phyloP scores from a whole-genome alignment of 495 filamentous ascomycete genomes.

The Hapsidospora chrysogenum region DNA sequence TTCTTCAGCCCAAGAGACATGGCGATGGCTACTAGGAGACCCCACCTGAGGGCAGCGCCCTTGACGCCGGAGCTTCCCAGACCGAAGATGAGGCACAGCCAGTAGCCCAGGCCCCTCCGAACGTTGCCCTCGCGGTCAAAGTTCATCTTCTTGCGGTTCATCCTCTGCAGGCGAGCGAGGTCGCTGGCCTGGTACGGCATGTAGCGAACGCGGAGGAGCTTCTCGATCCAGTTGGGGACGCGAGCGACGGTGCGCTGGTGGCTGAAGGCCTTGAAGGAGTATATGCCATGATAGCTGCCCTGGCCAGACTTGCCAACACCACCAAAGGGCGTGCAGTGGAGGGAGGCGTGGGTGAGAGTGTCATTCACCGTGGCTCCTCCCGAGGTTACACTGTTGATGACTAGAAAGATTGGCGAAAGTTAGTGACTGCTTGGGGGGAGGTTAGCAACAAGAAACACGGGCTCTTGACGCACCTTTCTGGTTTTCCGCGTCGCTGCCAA shows the following conservation, averaged over 20 bases:
- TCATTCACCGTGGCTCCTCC: slow-evolving; percentile 75
- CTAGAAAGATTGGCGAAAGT: slow-evolving; percentile 13
- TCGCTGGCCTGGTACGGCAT: slow-evolving; percentile 47
- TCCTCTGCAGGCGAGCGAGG: slow-evolving; percentile 35
- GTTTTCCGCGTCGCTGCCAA: slow-evolving; percentile 62
- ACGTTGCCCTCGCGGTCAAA: slow-evolving; percentile 67
- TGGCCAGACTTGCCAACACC: slow-evolving; percentile 76
- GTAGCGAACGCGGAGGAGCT: slow-evolving; percentile 59
- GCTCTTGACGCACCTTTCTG: slow-evolving; percentile 44
- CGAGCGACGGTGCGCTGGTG: slow-evolving; percentile 60
- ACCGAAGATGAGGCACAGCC: slow-evolving; percentile 23
- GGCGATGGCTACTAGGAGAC: slow-evolving; percentile 15
- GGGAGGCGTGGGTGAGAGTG: slow-evolving; percentile 57
- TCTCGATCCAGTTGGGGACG: slow-evolving; percentile 70
- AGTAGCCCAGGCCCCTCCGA: slow-evolving; percentile 30
- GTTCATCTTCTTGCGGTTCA: slow-evolving; percentile 46
- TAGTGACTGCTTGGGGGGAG: neutral
- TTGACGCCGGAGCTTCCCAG: slow-evolving; percentile 27
- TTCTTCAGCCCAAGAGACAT: slow-evolving; percentile 2
- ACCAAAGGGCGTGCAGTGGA: slow-evolving; percentile 71
- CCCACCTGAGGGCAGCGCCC: slow-evolving; percentile 32
- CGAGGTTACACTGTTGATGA: slow-evolving; percentile 48
- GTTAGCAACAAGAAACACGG: too few species aligned
- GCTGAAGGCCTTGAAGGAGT: slow-evolving; percentile 72
- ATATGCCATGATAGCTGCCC: slow-evolving; percentile 69